These are phyloP conservation scores for Cucurbita maxima DNA, from an alignment of 306 rosid species.

Conservation along the genomic window DNA sequence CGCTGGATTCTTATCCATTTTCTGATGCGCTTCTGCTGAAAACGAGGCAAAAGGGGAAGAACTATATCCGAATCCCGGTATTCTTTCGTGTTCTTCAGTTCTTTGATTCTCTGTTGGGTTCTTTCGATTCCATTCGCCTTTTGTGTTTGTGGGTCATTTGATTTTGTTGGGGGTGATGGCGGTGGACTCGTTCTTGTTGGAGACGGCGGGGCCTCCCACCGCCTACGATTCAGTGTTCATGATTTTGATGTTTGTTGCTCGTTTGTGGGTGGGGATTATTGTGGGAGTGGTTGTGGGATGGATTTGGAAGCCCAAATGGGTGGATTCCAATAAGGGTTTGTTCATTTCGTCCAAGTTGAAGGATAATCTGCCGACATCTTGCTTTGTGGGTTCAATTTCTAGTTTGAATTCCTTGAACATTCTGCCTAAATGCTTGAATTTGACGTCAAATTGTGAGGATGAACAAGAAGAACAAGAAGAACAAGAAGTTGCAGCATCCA, in stretches of 20 bases:
- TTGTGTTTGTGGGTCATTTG: not conserved
- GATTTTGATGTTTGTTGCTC: conserved; percentile 34
- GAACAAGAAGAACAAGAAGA: not conserved
- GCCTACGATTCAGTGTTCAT: conserved; percentile 20
- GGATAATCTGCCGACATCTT: conserved; percentile 14
- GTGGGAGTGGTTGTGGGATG: conserved; percentile 80
- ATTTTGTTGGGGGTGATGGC: conserved; percentile 19
- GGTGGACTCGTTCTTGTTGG: conserved; percentile 24
- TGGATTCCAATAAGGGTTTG: conserved; percentile 20
- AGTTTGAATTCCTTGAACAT: conserved; percentile 24
- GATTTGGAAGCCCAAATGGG: conserved; percentile 98
- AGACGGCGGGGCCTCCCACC: conserved; percentile 23
- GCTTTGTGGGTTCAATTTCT: conserved; percentile 11
- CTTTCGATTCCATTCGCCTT: not conserved
- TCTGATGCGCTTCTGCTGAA: not conserved
- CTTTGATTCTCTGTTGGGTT: conserved; percentile 6
- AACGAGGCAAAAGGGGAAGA: not conserved
- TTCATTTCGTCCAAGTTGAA: conserved; percentile 16
- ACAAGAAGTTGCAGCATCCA: conserved; percentile 6
- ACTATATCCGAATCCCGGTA: conserved; percentile 26
- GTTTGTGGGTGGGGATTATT: conserved; percentile 66
- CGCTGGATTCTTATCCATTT: conserved; percentile 51
- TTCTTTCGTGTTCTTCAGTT: not conserved
- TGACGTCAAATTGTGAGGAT: conserved; percentile 14
- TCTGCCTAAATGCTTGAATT: conserved; percentile 23